Conservation (phyloP, 129 eudicot species). For the Solidago caesia region DNA sequence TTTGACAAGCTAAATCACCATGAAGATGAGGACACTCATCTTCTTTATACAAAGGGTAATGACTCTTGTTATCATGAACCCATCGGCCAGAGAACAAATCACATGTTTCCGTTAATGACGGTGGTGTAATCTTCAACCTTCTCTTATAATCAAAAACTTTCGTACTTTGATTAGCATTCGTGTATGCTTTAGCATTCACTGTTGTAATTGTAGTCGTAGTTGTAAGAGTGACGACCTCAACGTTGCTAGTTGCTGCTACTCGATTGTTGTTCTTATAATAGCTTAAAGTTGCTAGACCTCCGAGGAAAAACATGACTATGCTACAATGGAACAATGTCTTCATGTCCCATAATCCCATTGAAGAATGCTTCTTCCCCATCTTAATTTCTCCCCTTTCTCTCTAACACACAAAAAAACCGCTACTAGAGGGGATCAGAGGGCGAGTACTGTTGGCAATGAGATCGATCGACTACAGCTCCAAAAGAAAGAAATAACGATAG, state of each 20-base stretch:
- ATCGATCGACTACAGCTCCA: neutral
- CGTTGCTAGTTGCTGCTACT: neutral
- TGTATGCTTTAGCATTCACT: neutral
- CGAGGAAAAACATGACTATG: neutral
- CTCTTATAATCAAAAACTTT: slow-evolving; percentile 26
- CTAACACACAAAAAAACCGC: neutral
- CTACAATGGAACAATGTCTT: slow-evolving; percentile 3
- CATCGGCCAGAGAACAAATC: slow-evolving; percentile 38
- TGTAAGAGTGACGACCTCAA: neutral
- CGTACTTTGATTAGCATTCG: slow-evolving; percentile 7
- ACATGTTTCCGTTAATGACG: slow-evolving; percentile 27
- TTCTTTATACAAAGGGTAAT: slow-evolving; percentile 43
- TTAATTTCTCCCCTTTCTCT: neutral
- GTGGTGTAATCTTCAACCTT: slow-evolving; percentile 19
- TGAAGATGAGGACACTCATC: slow-evolving; percentile 24
- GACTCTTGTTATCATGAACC: slow-evolving; percentile 40
- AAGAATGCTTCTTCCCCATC: neutral
- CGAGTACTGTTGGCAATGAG: neutral
- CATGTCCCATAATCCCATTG: slow-evolving; percentile 5
- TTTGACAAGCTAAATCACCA: slow-evolving; percentile 39
- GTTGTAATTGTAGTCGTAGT: neutral
- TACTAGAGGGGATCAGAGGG: no score
- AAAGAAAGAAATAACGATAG: no score
- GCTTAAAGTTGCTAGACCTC: neutral
- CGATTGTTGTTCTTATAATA: neutral